Evolutionary conservation across 225 moss, liverwort and hornwort species (phyloP).

Genomic region (Neckera pumila): DNA sequence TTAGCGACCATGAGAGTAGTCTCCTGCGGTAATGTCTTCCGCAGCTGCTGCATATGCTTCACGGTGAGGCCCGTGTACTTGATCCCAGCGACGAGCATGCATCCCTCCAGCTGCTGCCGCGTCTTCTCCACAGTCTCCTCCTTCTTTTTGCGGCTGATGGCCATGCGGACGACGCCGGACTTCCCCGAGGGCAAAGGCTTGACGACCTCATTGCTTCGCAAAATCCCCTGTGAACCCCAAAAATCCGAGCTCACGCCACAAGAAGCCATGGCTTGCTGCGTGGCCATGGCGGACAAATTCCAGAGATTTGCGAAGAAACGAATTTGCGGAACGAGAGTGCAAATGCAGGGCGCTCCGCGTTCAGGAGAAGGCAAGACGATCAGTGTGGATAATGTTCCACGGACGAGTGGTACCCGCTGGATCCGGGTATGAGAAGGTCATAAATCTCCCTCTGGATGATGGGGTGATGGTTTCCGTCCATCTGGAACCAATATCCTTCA

Average conservation of each 20-base stretch:
- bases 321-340: background rate
- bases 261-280: conserved; percentile 28
- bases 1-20: conserved; percentile 86
- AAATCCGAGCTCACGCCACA: conserved; percentile 34
- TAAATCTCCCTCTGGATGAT: background rate
- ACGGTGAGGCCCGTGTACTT: conserved; percentile 71
- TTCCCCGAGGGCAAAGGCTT: background rate
- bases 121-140: conserved; percentile 88
- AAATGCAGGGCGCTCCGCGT: background rate
- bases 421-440: background rate
- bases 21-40: conserved; percentile 55
- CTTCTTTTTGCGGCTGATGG: conserved; percentile 81
- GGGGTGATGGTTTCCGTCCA: background rate
- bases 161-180: conserved; percentile 45
- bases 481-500: background rate
- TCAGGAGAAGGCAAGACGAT: background rate
- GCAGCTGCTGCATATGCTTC: conserved; percentile 72
- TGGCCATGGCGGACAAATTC: conserved; percentile 11
- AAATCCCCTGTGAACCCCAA: conserved; percentile 25
- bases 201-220: background rate
- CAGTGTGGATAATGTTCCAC: conserved; percentile 17
- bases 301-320: background rate
- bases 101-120: conserved; percentile 76
- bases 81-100: conserved; percentile 73
- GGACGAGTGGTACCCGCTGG: background rate